Conservation (phyloP, 371 early-diverging fungal genomes). For the Mucor sp. region DNA sequence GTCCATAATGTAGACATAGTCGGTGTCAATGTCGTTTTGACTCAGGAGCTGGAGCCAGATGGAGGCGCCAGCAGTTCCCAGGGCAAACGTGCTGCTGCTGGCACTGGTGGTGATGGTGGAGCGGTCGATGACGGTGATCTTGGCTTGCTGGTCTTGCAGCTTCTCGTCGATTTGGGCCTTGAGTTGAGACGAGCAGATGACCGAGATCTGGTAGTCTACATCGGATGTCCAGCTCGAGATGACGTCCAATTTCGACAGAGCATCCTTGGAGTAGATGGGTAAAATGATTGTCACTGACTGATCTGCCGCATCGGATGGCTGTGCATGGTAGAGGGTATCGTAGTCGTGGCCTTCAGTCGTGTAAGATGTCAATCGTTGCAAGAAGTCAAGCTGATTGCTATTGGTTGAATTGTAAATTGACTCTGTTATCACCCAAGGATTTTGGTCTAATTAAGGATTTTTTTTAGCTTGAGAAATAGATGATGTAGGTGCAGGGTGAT, state of each 20-base stretch:
- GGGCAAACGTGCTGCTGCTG: not conserved
- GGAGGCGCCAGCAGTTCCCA: conserved; percentile 20
- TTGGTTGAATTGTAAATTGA: conserved; percentile 16
- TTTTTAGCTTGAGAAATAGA: not conserved
- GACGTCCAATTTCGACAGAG: conserved; percentile 9
- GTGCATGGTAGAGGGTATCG: conserved; percentile 1
- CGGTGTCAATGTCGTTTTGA: conserved; percentile 12
- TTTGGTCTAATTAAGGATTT: not conserved
- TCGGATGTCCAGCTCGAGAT: conserved; percentile 6
- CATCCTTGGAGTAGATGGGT: conserved; percentile 19
- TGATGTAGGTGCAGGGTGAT: too few relatives aligned
- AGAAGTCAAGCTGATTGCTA: not conserved
- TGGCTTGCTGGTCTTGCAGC: not conserved
- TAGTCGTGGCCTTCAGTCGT: conserved; percentile 19
- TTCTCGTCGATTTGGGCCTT: conserved; percentile 11
- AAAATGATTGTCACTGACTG: conserved; percentile 13
- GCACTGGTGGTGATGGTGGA: not conserved
- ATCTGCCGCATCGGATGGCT: not conserved
- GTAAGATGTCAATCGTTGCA: conserved; percentile 17
- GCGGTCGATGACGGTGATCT: conserved; percentile 9
- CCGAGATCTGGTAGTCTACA: conserved; percentile 1
- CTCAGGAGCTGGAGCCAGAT: conserved; percentile 16
- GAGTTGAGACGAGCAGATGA: conserved; percentile 13
- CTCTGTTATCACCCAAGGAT: conserved; percentile 21
- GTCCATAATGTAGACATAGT: conserved; percentile 22